phyloP scores from a whole-genome alignment of 177 flowering plant genomes.

The Vitis hybrid region DNA sequence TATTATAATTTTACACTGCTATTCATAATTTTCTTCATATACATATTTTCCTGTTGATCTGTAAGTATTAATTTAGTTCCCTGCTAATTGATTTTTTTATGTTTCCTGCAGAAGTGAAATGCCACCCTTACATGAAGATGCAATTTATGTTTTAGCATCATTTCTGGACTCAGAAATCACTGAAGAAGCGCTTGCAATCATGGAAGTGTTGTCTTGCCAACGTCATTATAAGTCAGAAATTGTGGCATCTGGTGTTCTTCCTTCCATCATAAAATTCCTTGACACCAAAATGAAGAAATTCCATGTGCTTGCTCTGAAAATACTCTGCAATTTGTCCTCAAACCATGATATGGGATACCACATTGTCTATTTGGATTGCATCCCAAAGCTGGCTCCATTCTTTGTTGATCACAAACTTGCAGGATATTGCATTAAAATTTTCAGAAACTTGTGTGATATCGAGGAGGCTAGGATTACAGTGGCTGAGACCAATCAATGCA shows the following conservation, averaged over 20 bases:
- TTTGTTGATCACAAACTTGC: constrained; percentile 36
- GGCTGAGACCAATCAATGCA: constrained; percentile 6
- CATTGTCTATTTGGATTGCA: constrained; percentile 28
- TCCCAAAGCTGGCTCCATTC: constrained; percentile 41
- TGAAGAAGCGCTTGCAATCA: constrained; percentile 38
- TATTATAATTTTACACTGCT: too few relatives aligned
- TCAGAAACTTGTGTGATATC: constrained; percentile 32
- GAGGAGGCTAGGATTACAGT: constrained; percentile 28
- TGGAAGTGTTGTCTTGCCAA: constrained; percentile 39
- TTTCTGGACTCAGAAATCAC: constrained; percentile 41
- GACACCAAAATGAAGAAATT: constrained; percentile 26
- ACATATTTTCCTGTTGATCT: not conserved
- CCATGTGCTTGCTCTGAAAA: constrained; percentile 30
- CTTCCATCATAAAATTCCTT: constrained; percentile 40
- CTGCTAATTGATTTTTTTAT: not conserved
- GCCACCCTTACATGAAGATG: constrained; percentile 36
- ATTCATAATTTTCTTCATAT: not conserved
- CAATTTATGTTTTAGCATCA: constrained; percentile 37
- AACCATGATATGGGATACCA: constrained; percentile 22
- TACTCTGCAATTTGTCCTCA: constrained; percentile 43
- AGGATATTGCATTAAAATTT: constrained; percentile 33
- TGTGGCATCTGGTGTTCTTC: constrained; percentile 43
- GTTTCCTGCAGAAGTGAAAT: constrained; percentile 31
- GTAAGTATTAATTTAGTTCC: not conserved
- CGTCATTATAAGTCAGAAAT: constrained; percentile 21